These are phyloP conservation scores for Komagataella pastoris DNA, from an alignment of 805 yeast species.

Conservation along the genomic window DNA sequence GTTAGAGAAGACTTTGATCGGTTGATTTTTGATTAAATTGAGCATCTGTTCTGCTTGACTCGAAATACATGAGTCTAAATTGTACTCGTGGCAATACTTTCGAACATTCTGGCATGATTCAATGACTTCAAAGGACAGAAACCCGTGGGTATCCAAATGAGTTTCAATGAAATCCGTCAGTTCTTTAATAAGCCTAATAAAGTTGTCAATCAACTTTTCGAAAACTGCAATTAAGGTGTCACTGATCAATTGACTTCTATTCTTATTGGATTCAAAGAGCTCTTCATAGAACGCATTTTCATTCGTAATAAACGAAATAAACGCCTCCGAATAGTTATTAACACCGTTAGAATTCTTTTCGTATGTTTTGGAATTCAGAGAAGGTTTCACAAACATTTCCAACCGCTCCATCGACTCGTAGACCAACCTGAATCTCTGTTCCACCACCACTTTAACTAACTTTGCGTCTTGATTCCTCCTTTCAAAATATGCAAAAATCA, in stretches of 20 bases:
- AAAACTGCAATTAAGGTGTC: slow-evolving; percentile 18
- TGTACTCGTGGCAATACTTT: slow-evolving; percentile 6
- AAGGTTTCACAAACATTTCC: slow-evolving; percentile 31
- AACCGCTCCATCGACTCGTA: slow-evolving; percentile 28
- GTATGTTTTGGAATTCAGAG: slow-evolving; percentile 27
- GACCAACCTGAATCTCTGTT: slow-evolving; percentile 28
- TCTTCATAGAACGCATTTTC: slow-evolving; percentile 34
- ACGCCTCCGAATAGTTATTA: slow-evolving; percentile 35
- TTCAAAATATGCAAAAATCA: slow-evolving; percentile 33
- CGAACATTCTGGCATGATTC: slow-evolving; percentile 7
- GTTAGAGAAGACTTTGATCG: slow-evolving; percentile 1
- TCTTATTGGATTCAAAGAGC: slow-evolving; percentile 21
- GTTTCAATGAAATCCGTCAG: slow-evolving; percentile 25
- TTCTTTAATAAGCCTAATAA: slow-evolving; percentile 21
- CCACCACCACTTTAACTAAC: slow-evolving; percentile 20
- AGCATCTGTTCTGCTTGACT: background rate
- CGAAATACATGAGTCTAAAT: slow-evolving; percentile 2
- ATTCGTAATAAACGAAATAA: slow-evolving; percentile 32
- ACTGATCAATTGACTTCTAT: slow-evolving; percentile 15
- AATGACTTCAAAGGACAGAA: slow-evolving; percentile 42
- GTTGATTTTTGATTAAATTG: background rate
- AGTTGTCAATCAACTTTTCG: slow-evolving; percentile 20
- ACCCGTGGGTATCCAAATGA: slow-evolving; percentile 32
- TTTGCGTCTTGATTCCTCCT: slow-evolving; percentile 12
- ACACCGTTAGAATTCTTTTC: slow-evolving; percentile 53